phyloP scores from a whole-genome alignment of 768 basidiomycete species.

The Russula foetens region DNA sequence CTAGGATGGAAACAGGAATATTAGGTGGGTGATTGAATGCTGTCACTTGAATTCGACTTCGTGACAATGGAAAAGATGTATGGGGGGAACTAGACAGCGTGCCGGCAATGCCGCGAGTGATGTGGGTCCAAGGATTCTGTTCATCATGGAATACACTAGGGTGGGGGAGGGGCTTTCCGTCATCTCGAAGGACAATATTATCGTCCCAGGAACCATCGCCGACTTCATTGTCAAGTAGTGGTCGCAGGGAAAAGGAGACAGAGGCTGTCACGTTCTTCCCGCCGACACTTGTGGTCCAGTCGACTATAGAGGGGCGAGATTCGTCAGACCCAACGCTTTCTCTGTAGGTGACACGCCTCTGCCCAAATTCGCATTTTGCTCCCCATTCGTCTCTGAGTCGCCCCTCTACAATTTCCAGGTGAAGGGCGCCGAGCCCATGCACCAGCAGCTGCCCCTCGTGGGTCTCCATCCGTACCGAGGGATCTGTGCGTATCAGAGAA shows the following conservation, averaged over 20 bases:
- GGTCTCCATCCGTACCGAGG: conserved; percentile 72
- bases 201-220: conserved; percentile 71
- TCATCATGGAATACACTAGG: conserved; percentile 39
- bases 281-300: conserved; percentile 57
- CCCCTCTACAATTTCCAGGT: conserved; percentile 85
- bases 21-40: conserved; percentile 36
- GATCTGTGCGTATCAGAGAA: conserved; percentile 74
- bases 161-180: conserved; percentile 42
- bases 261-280: conserved; percentile 46
- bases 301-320: conserved; percentile 26
- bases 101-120: conserved; percentile 63
- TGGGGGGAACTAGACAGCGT: conserved; percentile 73
- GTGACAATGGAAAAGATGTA: conserved; percentile 62
- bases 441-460: conserved; percentile 80
- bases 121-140: conserved; percentile 39
- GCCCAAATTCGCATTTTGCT: conserved; percentile 67
- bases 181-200: conserved; percentile 56
- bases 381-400: conserved; percentile 75
- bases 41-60: conserved; percentile 48
- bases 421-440: conserved; percentile 78
- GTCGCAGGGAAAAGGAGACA: conserved; percentile 47
- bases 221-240: conserved; percentile 45
- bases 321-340: conserved; percentile 40
- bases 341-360: conserved; percentile 72
- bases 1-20: conserved; percentile 43